Evolutionary conservation across 495 filamentous ascomycete species (phyloP).

Genomic region (Thermothielavioides terrestris): DNA sequence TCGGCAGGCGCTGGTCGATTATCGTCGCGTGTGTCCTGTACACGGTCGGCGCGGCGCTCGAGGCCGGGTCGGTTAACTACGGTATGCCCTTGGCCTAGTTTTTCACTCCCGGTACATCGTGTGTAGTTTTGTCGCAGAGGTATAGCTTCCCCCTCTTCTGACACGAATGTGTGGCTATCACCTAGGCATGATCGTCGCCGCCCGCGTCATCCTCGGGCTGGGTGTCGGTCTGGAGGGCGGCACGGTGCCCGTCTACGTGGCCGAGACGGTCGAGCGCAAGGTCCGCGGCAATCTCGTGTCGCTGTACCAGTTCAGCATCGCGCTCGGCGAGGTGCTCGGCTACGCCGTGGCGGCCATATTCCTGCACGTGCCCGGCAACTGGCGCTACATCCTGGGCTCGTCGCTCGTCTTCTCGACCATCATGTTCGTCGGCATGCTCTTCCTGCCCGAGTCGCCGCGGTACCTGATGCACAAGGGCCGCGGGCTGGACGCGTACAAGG

Average conservation of each 20-base stretch:
- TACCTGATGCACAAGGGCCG: slow-evolving; percentile 3
- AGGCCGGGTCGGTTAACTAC: slow-evolving; percentile 1
- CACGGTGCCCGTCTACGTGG: slow-evolving; percentile 3
- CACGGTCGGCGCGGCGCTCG: background rate
- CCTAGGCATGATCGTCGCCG: background rate
- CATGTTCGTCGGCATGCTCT: slow-evolving; percentile 1
- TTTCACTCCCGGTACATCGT: background rate
- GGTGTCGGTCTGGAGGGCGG: slow-evolving; percentile 2
- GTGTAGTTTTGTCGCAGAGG: no score
- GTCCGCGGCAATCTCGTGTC: slow-evolving; percentile 4
- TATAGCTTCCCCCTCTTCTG: no score
- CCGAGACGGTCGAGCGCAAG: background rate
- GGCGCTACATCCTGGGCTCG: slow-evolving; percentile 3
- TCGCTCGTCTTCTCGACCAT: slow-evolving; percentile 3
- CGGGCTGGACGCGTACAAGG: background rate
- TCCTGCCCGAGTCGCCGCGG: slow-evolving; percentile 4
- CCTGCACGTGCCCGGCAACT: slow-evolving; percentile 4
- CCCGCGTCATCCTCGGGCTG: background rate
- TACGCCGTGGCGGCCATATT: slow-evolving; percentile 4
- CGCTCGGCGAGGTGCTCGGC: slow-evolving; percentile 1
- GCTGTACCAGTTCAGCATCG: slow-evolving; percentile 6
- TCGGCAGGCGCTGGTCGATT: background rate
- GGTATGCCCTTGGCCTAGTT: background rate
- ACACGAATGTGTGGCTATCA: no score
- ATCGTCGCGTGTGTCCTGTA: slow-evolving; percentile 1